phyloP scores from a whole-genome alignment of 1,284 basidiomycete genomes.

The Trametes hirsuta region DNA sequence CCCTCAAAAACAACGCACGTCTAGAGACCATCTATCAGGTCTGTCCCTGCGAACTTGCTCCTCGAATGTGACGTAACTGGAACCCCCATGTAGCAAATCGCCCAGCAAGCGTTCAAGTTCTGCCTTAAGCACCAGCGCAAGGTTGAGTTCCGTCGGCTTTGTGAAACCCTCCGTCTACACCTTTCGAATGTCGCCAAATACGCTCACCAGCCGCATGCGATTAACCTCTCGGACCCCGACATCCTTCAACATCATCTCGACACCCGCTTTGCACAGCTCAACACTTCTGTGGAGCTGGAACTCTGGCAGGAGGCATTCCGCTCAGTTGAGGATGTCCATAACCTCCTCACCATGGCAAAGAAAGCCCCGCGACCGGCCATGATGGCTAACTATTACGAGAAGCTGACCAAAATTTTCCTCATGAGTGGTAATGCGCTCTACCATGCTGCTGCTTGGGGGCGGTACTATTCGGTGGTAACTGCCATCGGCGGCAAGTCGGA shows the following conservation, averaged over 20 bases:
- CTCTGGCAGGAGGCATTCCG: constrained; percentile 99
- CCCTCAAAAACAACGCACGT: constrained; percentile 95
- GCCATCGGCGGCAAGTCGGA: constrained; percentile 72
- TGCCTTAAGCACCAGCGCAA: constrained; percentile 94
- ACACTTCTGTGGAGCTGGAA: constrained; percentile 98
- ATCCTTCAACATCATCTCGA: constrained; percentile 97
- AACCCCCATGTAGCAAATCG: constrained; percentile 72
- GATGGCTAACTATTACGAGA: constrained; percentile 99
- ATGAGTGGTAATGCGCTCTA: constrained; percentile 94
- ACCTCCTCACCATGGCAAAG: constrained; percentile 91
- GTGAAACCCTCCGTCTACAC: constrained; percentile 96
- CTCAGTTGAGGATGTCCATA: constrained; percentile 98
- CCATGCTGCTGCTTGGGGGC: constrained; percentile 96
- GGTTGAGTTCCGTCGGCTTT: constrained; percentile 96
- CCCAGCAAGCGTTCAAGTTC: constrained; percentile 97
- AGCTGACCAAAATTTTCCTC: constrained; percentile 94
- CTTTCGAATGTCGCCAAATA: constrained; percentile 96
- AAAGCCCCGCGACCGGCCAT: constrained; percentile 90
- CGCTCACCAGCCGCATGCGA: constrained; percentile 93
- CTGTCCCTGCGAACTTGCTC: constrained; percentile 28
- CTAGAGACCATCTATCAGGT: constrained; percentile 96
- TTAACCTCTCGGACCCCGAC: constrained; percentile 97
- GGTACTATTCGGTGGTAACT: constrained; percentile 76
- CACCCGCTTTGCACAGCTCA: constrained; percentile 97
- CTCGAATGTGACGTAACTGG: constrained; percentile 7